phyloP scores from a whole-genome alignment of 148 eudicot genomes.

The Arbutus unedo region DNA sequence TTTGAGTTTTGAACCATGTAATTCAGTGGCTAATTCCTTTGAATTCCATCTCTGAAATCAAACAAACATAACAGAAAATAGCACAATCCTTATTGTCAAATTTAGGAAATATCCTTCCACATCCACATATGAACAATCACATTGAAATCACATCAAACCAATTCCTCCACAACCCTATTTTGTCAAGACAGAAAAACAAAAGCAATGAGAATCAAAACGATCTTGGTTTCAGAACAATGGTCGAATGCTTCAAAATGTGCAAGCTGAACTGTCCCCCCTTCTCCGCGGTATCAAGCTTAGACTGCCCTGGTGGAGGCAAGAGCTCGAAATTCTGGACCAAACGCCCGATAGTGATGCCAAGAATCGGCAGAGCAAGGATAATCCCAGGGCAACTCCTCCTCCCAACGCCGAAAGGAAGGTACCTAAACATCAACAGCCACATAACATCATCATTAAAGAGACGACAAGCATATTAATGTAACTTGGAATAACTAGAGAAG shows the following conservation, averaged over 20 bases:
- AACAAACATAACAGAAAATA: not conserved
- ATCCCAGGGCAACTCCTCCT: constrained; percentile 87
- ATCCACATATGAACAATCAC: not conserved
- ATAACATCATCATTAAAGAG: not conserved
- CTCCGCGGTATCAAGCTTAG: constrained; percentile 63
- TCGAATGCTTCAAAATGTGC: constrained; percentile 57
- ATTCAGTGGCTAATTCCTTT: not conserved
- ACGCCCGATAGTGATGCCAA: constrained; percentile 70
- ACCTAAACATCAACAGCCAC: not conserved
- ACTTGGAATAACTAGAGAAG: not conserved
- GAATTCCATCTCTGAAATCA: not conserved
- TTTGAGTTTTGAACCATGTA: not conserved
- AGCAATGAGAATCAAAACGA: constrained; percentile 14
- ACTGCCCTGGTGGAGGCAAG: constrained; percentile 66
- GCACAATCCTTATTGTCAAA: not conserved
- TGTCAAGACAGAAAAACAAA: not conserved
- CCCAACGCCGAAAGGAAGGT: constrained; percentile 71
- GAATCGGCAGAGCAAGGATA: constrained; percentile 66
- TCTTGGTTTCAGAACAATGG: constrained; percentile 58
- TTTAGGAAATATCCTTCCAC: not conserved
- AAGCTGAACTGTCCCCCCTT: constrained; percentile 72
- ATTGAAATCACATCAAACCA: not conserved
- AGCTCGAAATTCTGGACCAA: constrained; percentile 77
- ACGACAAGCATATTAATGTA: no score
- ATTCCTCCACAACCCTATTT: not conserved